Conservation (phyloP, 257 asterid species). For the Plectranthus barbatus region DNA sequence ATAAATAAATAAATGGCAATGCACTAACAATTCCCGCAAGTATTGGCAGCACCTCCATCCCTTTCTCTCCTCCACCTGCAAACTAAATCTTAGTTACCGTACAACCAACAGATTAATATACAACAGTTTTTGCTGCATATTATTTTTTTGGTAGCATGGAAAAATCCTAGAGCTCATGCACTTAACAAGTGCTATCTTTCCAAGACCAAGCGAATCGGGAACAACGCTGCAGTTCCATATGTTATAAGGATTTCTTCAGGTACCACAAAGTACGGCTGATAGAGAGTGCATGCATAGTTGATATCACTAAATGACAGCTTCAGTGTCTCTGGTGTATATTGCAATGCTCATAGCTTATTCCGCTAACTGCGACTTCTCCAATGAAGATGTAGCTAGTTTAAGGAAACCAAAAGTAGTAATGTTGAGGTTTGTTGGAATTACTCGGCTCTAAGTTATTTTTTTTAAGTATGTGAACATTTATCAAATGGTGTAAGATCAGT, state of each 20-base stretch:
- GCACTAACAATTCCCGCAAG: not conserved
- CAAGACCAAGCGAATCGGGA: not conserved
- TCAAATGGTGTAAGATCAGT: too few species aligned
- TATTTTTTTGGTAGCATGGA: too few species aligned
- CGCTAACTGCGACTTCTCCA: not conserved
- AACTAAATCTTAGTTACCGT: not conserved
- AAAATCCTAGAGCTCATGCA: not conserved
- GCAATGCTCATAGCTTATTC: not conserved
- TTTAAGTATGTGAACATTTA: too few species aligned
- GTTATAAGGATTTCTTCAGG: not conserved
- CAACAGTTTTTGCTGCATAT: not conserved
- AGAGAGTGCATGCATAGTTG: not conserved
- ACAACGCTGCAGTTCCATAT: not conserved
- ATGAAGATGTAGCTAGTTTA: not conserved
- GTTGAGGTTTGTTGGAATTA: too few species aligned
- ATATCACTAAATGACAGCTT: conserved; percentile 6
- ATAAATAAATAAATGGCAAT: not conserved
- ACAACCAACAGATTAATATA: not conserved
- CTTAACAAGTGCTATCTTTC: not conserved
- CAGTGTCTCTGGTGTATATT: too few species aligned
- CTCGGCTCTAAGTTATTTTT: too few species aligned
- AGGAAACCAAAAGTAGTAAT: not conserved
- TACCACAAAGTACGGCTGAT: not conserved
- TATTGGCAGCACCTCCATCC: not conserved
- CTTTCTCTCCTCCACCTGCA: not conserved